Conservation (phyloP, 352 stramenopile species). For the Pythium guiyangense region DNA sequence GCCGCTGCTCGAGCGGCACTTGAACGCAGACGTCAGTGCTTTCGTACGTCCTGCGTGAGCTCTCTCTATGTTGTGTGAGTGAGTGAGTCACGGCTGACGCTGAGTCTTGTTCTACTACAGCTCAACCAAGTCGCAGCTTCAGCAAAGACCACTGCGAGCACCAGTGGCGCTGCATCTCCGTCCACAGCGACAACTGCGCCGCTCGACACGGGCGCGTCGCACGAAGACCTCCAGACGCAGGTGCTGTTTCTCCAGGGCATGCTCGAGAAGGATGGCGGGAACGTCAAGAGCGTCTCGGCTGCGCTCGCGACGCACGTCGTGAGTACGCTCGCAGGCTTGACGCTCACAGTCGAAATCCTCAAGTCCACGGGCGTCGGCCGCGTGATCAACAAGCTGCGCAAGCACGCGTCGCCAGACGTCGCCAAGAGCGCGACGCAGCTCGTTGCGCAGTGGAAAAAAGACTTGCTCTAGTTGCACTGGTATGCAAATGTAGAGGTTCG, state of each 20-base stretch:
- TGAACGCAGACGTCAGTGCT: constrained; percentile 47
- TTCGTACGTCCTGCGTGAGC: constrained; percentile 1
- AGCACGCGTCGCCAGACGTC: constrained; percentile 59
- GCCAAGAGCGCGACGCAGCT: constrained; percentile 62
- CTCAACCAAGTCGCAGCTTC: neutral
- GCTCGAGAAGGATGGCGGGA: constrained; percentile 61
- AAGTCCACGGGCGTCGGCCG: constrained; percentile 77
- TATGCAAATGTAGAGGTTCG: too few relatives aligned
- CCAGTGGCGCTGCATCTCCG: neutral
- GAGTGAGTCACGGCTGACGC: neutral
- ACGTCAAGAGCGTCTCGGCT: constrained; percentile 71
- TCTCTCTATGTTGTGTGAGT: neutral
- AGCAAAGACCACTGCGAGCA: neutral
- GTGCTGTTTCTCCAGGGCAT: constrained; percentile 68
- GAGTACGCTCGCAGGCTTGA: constrained; percentile 54
- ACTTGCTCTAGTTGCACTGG: constrained; percentile 40
- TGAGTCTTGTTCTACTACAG: neutral
- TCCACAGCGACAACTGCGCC: constrained; percentile 2
- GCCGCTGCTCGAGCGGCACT: constrained; percentile 46
- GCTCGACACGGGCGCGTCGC: constrained; percentile 4
- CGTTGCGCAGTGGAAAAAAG: constrained; percentile 85
- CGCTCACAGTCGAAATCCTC: constrained; percentile 78
- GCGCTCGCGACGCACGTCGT: constrained; percentile 67
- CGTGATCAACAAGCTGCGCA: constrained; percentile 86
- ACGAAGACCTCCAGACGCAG: constrained; percentile 60